These are phyloP conservation scores for Colletotrichum horii DNA, from an alignment of 2,329 filamentous ascomycete species.

Conservation along the genomic window DNA sequence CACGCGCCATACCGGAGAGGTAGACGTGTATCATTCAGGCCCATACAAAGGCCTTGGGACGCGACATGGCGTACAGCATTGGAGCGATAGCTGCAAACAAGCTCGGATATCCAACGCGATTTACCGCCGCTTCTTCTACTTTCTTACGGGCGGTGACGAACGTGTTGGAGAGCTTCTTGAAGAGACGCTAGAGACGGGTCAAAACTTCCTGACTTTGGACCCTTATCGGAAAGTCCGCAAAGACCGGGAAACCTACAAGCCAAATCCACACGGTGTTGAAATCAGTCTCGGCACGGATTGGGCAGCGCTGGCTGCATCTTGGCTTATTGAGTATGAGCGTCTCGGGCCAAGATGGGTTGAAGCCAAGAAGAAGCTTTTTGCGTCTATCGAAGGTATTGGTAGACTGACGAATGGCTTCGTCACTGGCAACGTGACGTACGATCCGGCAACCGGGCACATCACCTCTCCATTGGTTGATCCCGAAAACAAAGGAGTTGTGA, in stretches of 20 bases:
- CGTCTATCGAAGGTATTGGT: constrained; percentile 55
- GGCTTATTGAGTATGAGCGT: constrained; percentile 66
- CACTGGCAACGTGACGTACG: constrained; percentile 59
- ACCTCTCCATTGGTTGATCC: constrained; percentile 57
- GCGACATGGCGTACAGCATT: constrained; percentile 68
- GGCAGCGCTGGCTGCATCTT: constrained; percentile 60
- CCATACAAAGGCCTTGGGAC: constrained; percentile 65
- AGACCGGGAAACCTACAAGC: constrained; percentile 50
- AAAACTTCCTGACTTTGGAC: constrained; percentile 58
- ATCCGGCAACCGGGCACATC: constrained; percentile 53
- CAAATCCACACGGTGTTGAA: constrained; percentile 45
- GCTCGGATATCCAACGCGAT: constrained; percentile 63
- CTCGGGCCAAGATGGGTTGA: constrained; percentile 58
- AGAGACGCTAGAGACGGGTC: constrained; percentile 56
- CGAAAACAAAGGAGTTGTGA: constrained; percentile 54
- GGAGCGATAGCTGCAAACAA: constrained; percentile 65
- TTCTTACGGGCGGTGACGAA: constrained; percentile 62
- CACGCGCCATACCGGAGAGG: constrained; percentile 63
- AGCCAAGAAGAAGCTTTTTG: constrained; percentile 52
- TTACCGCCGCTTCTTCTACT: constrained; percentile 62
- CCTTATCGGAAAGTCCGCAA: constrained; percentile 63
- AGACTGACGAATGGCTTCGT: constrained; percentile 63
- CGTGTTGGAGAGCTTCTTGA: constrained; percentile 59
- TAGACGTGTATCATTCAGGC: constrained; percentile 67
- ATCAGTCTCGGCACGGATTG: constrained; percentile 64